A percentile compares a stretch with the other conserved stretches of the same genome.
Conservation (phyloP, 371 early-diverging fungal genomes). For the Circinella minor region DNA sequence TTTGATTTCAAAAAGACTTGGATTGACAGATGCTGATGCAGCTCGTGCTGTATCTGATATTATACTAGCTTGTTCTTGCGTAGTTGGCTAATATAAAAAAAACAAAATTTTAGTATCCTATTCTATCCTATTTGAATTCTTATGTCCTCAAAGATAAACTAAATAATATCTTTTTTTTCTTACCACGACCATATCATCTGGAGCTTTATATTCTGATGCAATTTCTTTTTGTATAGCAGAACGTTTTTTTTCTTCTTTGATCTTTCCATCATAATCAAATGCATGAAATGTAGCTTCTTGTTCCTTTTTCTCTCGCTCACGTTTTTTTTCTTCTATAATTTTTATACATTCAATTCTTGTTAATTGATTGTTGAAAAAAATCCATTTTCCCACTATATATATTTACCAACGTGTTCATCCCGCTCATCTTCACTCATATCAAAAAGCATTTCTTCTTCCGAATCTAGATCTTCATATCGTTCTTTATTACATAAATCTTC, state of each 20-base stretch:
- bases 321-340: slow-evolving; percentile 18
- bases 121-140: too few species aligned
- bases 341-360: too few species aligned
- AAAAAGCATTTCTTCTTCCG: slow-evolving; percentile 28
- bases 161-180: too few species aligned
- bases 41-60: slow-evolving; percentile 71
- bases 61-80: slow-evolving; percentile 56
- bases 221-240: slow-evolving; percentile 10
- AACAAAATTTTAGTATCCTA: too few species aligned
- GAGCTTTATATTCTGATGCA: slow-evolving; percentile 15
- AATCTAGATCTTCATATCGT: slow-evolving; percentile 31
- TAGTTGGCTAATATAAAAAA: slow-evolving; percentile 43
- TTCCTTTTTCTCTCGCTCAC: slow-evolving; percentile 18
- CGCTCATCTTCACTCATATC: slow-evolving; percentile 28
- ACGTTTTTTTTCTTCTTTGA: too few species aligned
- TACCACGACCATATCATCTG: slow-evolving; percentile 17
- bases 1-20: slow-evolving; percentile 63
- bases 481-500: slow-evolving; percentile 17
- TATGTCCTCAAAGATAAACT: too few species aligned
- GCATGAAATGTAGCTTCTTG: slow-evolving; percentile 3
- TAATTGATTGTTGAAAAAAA: too few species aligned
- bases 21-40: slow-evolving; percentile 49
- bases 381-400: too few species aligned
- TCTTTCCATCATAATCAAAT: slow-evolving; percentile 16
- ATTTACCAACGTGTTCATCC: slow-evolving; percentile 22